Base-by-base conservation (phyloP, 768 basidiomycete species). In the Russula vinacea region DNA sequence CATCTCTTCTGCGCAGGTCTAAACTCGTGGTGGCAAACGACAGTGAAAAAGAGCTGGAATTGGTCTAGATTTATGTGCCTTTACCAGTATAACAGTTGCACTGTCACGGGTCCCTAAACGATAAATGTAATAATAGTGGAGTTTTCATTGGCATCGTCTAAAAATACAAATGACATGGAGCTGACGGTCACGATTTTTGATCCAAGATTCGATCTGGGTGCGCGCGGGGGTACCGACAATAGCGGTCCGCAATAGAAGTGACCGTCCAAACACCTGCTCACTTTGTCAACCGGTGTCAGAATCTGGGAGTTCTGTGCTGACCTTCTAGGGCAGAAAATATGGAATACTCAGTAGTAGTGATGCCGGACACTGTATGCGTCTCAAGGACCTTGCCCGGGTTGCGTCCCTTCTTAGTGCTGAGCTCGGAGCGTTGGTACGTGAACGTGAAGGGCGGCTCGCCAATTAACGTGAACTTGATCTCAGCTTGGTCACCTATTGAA, bases 401-500 rank as follows among this genome's bases (percentile, higher is more conserved):
- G 55, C 83, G 82, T 35, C 88, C 87, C 72, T 89, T 90, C 76
- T 82, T 85, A 4, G 78, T 74, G 56, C 79, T 81, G 22, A 85
- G 80, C 74, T 92, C 92, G 2, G 91, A 82, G 53, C 92, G 84
- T 73, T 94, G 91, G 75, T 95, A 95, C 0, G 94, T 94, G 76
- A 99, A 98, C 1, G 94, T 89, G 77, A 98, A 99, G 0, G 97
- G 97, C 19, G 97, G 89, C 72, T 92, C 89, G 51, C 97, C 97
- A 37, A 88, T 80, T 58, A 99, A 82, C 3, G 87, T 87, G 75
- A 99, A 98, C 47, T 88, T 76, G 64, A 99, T 97, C 74, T 94
- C 92, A 19, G 96, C 94, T 78, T 97, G 90, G 71, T 94, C 92
- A 60, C 92, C 90, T 92, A 67, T 14, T 45, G 62, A 60, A 59